A percentile compares a stretch with the other conserved stretches of the same genome.
Conservation (phyloP, 2,329 filamentous ascomycete genomes). For the Ascochyta fabae region DNA sequence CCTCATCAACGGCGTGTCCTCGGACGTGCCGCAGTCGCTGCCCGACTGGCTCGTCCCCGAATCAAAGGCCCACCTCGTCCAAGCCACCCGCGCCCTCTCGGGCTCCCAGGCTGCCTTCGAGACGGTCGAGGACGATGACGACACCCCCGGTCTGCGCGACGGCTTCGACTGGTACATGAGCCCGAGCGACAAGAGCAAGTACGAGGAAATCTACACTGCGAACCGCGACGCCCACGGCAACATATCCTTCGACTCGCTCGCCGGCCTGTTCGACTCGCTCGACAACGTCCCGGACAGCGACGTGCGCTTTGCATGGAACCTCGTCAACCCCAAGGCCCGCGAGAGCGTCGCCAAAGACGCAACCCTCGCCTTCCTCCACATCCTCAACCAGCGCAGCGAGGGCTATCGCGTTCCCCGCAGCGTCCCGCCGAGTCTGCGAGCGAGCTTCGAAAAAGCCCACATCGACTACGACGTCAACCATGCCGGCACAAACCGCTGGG, state of each 20-base stretch:
- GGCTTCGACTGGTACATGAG: conserved; percentile 99
- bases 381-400: conserved; percentile 94
- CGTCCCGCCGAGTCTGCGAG: conserved; percentile 87
- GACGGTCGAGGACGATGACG: conserved; percentile 77
- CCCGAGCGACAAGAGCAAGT: conserved; percentile 87
- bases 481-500: conserved; percentile 78
- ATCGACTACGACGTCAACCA: conserved; percentile 95
- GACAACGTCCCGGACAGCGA: conserved; percentile 75
- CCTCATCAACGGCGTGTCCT: conserved; percentile 86
- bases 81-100: conserved; percentile 62
- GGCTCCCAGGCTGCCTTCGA: conserved; percentile 85
- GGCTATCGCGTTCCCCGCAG: conserved; percentile 91
- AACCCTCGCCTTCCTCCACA: conserved; percentile 91
- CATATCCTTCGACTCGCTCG: conserved; percentile 72
- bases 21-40: conserved; percentile 80
- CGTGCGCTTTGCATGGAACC: conserved; percentile 91
- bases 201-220: conserved; percentile 96
- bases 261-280: conserved; percentile 79
- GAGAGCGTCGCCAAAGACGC: conserved; percentile 93
- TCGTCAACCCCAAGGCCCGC: conserved; percentile 88
- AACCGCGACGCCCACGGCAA: conserved; percentile 88
- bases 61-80: conserved; percentile 60
- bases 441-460: conserved; percentile 92
- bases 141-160: conserved; percentile 85
- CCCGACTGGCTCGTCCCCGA: conserved; percentile 98